A percentile compares a stretch with the other conserved stretches of the same genome.
Evolutionary conservation across 179 eudicot species (phyloP).

Genomic region (Drosera spatulata): DNA sequence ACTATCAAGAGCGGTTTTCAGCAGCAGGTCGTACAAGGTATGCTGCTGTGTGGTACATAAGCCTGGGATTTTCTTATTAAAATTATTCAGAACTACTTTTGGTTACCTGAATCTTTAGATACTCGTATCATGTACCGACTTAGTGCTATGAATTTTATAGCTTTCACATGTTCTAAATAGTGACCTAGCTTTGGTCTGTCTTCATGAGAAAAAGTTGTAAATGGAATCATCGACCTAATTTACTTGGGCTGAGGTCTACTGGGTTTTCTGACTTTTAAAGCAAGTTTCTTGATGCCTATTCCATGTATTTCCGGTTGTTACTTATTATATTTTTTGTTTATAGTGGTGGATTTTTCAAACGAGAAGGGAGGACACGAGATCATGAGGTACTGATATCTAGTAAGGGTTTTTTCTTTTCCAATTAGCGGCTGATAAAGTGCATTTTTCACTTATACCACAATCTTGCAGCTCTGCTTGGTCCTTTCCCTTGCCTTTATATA

Average conservation of each 20-base stretch:
- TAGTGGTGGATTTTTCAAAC: constrained; percentile 98
- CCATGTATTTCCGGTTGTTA: constrained; percentile 1
- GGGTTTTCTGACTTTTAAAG: background rate
- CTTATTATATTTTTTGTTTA: constrained; percentile 3
- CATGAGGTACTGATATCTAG: constrained; percentile 56
- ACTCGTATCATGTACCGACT: background rate
- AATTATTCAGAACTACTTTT: background rate
- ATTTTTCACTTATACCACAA: background rate
- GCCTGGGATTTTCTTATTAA: no score
- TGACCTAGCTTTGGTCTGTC: background rate
- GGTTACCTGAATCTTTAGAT: background rate
- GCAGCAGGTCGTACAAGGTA: constrained; percentile 99
- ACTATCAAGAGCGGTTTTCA: constrained; percentile 98
- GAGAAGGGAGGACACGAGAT: constrained; percentile 94
- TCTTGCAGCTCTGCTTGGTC: background rate
- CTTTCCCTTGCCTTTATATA: no score
- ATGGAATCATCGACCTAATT: background rate
- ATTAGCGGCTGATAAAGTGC: background rate
- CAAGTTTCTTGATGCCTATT: background rate
- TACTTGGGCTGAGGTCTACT: no score
- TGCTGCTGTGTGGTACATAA: no score
- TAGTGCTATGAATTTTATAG: background rate
- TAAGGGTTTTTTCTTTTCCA: background rate
- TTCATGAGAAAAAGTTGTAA: background rate
- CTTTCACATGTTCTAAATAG: no score